Conservation (phyloP, 768 basidiomycete genomes). For the Pholiota molesta region DNA sequence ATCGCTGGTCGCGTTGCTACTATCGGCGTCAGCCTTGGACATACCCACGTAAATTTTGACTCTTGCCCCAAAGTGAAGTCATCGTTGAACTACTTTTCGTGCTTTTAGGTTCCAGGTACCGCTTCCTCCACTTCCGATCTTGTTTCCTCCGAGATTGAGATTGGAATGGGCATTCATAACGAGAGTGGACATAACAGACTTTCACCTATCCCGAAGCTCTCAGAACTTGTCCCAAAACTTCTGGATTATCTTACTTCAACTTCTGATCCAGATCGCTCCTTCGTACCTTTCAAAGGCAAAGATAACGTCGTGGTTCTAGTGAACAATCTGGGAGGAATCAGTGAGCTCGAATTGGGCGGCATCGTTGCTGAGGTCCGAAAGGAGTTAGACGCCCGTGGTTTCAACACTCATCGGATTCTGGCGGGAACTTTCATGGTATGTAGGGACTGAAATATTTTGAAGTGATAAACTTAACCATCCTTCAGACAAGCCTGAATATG, state of each 20-base stretch:
- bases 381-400: slow-evolving; percentile 56
- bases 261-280: slow-evolving; percentile 75
- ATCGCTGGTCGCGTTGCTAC: slow-evolving; percentile 72
- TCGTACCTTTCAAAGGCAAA: slow-evolving; percentile 67
- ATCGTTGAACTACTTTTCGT: background rate
- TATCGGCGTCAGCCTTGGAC: slow-evolving; percentile 85
- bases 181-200: slow-evolving; percentile 75
- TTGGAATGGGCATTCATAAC: slow-evolving; percentile 93
- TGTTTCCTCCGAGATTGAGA: slow-evolving; percentile 70
- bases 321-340: slow-evolving; percentile 88
- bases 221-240: slow-evolving; percentile 69
- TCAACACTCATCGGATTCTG: slow-evolving; percentile 64
- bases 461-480: background rate
- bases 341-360: slow-evolving; percentile 78
- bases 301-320: slow-evolving; percentile 80
- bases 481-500: slow-evolving; percentile 88
- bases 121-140: slow-evolving; percentile 59
- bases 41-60: slow-evolving; percentile 71
- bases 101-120: slow-evolving; percentile 74
- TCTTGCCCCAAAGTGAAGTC: background rate
- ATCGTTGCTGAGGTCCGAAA: slow-evolving; percentile 64
- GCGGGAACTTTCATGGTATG: slow-evolving; percentile 87
- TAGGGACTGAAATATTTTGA: background rate
- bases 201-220: slow-evolving; percentile 72
- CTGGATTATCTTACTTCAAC: slow-evolving; percentile 73